Conservation (phyloP, 208 protist species). For the Acanthamoeba lenticulata region DNA sequence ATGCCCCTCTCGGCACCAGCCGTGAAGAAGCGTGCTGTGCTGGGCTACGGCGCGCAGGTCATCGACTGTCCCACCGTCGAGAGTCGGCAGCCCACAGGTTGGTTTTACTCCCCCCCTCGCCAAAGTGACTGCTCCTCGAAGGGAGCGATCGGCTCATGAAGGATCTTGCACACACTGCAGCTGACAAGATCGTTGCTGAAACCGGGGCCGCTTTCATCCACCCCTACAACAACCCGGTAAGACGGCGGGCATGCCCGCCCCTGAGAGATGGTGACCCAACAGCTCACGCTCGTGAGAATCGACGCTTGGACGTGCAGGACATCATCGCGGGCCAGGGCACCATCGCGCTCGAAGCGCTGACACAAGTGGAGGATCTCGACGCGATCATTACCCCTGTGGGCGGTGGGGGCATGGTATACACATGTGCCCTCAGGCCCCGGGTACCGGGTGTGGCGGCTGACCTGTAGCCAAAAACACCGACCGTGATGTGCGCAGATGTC, state of each 20-base stretch:
- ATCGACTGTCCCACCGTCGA: conserved; percentile 68
- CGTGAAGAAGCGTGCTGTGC: conserved; percentile 80
- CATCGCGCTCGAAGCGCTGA: conserved; percentile 79
- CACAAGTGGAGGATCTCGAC: conserved; percentile 80
- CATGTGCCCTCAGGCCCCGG: not conserved
- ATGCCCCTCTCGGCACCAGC: conserved; percentile 84
- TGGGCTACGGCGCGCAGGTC: conserved; percentile 82
- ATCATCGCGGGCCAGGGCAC: conserved; percentile 80
- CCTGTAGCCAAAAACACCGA: not conserved
- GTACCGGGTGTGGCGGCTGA: not conserved
- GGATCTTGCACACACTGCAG: not conserved
- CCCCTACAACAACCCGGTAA: conserved; percentile 59
- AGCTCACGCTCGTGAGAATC: too few species aligned
- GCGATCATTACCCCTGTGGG: conserved; percentile 78
- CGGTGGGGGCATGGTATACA: conserved; percentile 80
- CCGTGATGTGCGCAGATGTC: not conserved
- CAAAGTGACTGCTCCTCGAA: not conserved
- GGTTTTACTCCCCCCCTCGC: not conserved
- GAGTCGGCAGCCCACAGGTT: conserved; percentile 12
- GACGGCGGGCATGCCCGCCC: too few species aligned
- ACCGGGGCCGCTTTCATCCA: conserved; percentile 74
- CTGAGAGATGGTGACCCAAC: too few species aligned
- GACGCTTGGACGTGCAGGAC: not conserved
- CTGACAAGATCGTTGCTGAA: not conserved
- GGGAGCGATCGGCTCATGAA: not conserved